Base-by-base conservation (phyloP, 2,329 filamentous ascomycete genomes). In the Microascus cirrosus region DNA sequence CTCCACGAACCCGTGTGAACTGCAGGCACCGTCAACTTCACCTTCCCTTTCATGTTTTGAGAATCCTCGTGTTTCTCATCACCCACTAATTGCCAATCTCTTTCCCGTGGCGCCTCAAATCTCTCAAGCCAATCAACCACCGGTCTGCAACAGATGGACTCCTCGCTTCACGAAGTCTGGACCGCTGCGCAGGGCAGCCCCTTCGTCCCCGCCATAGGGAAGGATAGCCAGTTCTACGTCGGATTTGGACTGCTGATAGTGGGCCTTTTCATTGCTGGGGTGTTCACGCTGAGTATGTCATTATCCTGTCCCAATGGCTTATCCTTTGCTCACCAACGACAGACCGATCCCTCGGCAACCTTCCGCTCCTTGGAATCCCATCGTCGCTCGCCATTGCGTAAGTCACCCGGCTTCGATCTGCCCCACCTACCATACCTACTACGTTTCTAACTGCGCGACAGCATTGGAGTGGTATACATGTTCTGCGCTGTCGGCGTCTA, bases 401-500 rank as follows among this genome's bases (percentile, higher is more conserved):
- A 68, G 89, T 75, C 45, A 35, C 45, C 39, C 20, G 24, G 36
- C 13, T 54, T 20, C 34, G 11, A 34, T 45, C 54, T 53, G 32
- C 25, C 20, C 20, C n/a, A 8, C 5, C 18, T 6, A 22, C 45
- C 20, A 12, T 20, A n/a, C n/a, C 15, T 3, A 20, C 10, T 12
- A 22, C 15, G 15, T 35, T 56, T 51, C 69, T 69, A 57, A 65
- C 28, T 13, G 34, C 1, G n/a, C 22, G 32, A 12, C 68, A 96
- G 93, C 55, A 89, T 96, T 72, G 94, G 94, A 65, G 87, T 93
- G 55, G 91, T 99, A 53, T 96, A 94, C 76, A 96, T 96, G 87
- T 97, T 99, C 75, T 99, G 94, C 75, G 94, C 92, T 60, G 94
- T 94, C 70, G 94, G 94, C 71, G 94, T 99, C 69, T 97, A 99